Evolutionary conservation across 345 rosid genomes (phyloP).

Genomic region (Boechera stricta): DNA sequence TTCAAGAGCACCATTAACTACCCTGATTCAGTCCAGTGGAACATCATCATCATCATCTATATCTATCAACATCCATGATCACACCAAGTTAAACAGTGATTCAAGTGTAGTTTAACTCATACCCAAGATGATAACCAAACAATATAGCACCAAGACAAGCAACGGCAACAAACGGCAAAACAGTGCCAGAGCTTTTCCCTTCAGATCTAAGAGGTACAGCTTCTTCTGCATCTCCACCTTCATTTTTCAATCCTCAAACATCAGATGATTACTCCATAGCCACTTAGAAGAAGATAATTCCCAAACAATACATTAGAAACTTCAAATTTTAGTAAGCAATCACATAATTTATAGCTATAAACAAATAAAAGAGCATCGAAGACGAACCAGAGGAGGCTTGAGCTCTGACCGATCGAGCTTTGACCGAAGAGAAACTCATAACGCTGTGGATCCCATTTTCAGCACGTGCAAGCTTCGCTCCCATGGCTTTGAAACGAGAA

Average conservation of each 20-base stretch:
- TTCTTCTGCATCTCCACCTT: conserved; percentile 78
- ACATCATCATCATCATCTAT: conserved; percentile 5
- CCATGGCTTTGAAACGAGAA: conserved; percentile 54
- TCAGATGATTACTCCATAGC: conserved; percentile 5
- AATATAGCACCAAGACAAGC: conserved; percentile 96
- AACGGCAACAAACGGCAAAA: conserved; percentile 87
- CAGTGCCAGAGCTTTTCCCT: conserved; percentile 69
- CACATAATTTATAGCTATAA: not conserved
- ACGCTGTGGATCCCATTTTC: conserved; percentile 46
- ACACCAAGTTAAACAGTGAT: not conserved
- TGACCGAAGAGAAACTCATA: conserved; percentile 52
- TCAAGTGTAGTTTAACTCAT: conserved; percentile 35
- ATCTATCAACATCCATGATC: conserved; percentile 1
- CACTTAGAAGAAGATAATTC: not conserved
- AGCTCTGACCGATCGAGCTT: conserved; percentile 65
- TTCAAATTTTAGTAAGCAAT: not conserved
- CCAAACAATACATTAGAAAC: not conserved
- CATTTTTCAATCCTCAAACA: conserved; percentile 31
- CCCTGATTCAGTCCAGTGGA: conserved; percentile 54
- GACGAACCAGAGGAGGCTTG: conserved; percentile 77
- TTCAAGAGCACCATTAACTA: conserved; percentile 95
- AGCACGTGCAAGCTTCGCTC: conserved; percentile 66
- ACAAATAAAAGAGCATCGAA: not conserved
- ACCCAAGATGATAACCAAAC: conserved; percentile 99
- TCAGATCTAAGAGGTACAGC: conserved; percentile 54